Conservation (phyloP, 768 basidiomycete species). For the Naganishia antarctica region DNA sequence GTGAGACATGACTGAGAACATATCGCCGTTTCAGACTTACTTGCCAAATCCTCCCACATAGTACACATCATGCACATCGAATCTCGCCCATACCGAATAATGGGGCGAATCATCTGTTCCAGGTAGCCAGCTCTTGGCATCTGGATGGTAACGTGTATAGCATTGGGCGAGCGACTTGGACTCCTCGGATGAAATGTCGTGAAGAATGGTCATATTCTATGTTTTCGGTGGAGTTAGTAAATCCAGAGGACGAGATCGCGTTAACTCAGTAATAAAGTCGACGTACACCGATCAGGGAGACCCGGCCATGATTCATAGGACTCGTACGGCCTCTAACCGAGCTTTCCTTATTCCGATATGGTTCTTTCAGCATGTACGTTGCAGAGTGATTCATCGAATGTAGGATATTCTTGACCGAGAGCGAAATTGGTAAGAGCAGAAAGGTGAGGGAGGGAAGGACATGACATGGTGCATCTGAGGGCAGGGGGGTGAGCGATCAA, state of each 20-base stretch:
- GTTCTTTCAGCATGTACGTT: slow-evolving; percentile 41
- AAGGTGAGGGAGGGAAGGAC: slow-evolving; percentile 40
- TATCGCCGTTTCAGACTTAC: slow-evolving; percentile 32
- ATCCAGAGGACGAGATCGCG: no score
- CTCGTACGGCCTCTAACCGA: slow-evolving; percentile 17
- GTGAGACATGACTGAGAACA: not conserved
- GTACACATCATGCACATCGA: slow-evolving; percentile 42
- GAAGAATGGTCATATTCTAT: slow-evolving; percentile 43
- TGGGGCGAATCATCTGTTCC: slow-evolving; percentile 28
- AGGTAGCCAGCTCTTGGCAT: slow-evolving; percentile 41
- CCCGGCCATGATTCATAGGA: slow-evolving; percentile 40
- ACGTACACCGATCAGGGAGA: slow-evolving; percentile 47
- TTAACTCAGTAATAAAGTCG: not conserved
- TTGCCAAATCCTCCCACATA: slow-evolving; percentile 49
- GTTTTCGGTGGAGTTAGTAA: not conserved
- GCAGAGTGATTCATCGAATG: slow-evolving; percentile 30
- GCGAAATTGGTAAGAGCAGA: slow-evolving; percentile 43
- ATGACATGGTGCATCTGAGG: slow-evolving; percentile 42
- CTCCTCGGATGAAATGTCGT: slow-evolving; percentile 29
- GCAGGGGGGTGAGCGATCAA: not conserved
- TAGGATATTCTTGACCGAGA: slow-evolving; percentile 41
- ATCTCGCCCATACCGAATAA: slow-evolving; percentile 39
- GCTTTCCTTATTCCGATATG: not conserved
- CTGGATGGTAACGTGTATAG: slow-evolving; percentile 40
- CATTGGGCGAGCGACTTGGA: slow-evolving; percentile 31